Conservation (phyloP, 495 filamentous ascomycete genomes). For the Achaetomiella virescens region DNA sequence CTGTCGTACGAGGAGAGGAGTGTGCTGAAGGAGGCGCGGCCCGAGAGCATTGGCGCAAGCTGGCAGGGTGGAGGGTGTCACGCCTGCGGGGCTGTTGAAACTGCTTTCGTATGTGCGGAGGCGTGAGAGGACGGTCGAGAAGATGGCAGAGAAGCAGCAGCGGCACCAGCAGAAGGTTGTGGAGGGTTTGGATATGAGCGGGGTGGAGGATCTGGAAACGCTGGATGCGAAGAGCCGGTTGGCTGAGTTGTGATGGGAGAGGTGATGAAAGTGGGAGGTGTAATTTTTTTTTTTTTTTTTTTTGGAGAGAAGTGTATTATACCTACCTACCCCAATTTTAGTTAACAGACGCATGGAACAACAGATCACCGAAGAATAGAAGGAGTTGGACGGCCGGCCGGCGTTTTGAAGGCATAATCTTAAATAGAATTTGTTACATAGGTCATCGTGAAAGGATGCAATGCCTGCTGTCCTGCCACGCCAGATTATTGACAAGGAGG, state of each 20-base stretch:
- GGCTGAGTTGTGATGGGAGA: conserved; percentile 20
- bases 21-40: conserved; percentile 60
- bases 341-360: neutral
- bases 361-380: neutral
- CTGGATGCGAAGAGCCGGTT: conserved; percentile 36
- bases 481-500: neutral
- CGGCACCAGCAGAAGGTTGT: conserved; percentile 9
- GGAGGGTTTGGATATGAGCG: conserved; percentile 24
- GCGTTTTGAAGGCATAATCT: neutral
- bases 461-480: neutral
- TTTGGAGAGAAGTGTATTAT: neutral
- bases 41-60: conserved; percentile 87
- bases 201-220: conserved; percentile 29
- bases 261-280: neutral
- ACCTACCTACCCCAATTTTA: neutral
- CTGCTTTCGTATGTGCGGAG: conserved; percentile 47
- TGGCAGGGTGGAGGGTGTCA: conserved; percentile 74
- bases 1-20: conserved; percentile 72
- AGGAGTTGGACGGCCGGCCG: neutral
- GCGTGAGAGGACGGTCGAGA: conserved; percentile 13
- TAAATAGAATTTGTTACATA: neutral
- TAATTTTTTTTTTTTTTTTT: neutral
- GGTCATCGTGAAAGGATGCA: neutral
- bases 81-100: conserved; percentile 52
- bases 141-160: neutral